Evolutionary conservation across 1,284 basidiomycete species (phyloP).

Genomic region (Boletus holoroseus): DNA sequence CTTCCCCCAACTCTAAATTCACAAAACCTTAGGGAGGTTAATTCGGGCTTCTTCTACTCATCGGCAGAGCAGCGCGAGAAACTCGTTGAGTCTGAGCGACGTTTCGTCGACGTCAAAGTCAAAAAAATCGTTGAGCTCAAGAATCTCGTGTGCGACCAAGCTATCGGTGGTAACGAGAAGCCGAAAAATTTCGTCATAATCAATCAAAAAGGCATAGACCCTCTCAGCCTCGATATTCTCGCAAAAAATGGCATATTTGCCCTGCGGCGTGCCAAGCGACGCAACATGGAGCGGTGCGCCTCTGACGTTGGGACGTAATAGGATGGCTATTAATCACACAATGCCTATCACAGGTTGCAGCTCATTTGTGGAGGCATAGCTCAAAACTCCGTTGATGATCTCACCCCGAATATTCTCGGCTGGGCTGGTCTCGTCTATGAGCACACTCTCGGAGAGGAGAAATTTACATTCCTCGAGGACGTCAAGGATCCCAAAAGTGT

Average conservation of each 20-base stretch:
- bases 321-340: conserved; percentile 15
- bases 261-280: conserved; percentile 90
- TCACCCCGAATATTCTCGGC: conserved; percentile 86
- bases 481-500: conserved; percentile 96
- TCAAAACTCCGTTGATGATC: conserved; percentile 97
- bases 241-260: conserved; percentile 97
- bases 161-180: conserved; percentile 74
- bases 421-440: conserved; percentile 99
- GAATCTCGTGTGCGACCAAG: conserved; percentile 91
- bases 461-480: conserved; percentile 97
- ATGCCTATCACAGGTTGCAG: conserved; percentile 58
- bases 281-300: conserved; percentile 90
- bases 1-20: conserved; percentile 21
- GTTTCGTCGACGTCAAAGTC: conserved; percentile 91
- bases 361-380: conserved; percentile 93
- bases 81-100: conserved; percentile 94
- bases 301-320: conserved; percentile 27
- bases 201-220: conserved; percentile 99
- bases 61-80: conserved; percentile 98
- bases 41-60: conserved; percentile 99
- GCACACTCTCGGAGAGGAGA: conserved; percentile 98
- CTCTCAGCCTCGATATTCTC: conserved; percentile 92
- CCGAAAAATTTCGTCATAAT: conserved; percentile 90
- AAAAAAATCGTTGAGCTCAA: conserved; percentile 98
- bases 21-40: conserved; percentile 76